phyloP scores from a whole-genome alignment of 2,329 filamentous ascomycete species.

The Pyrenochaeta sp. region DNA sequence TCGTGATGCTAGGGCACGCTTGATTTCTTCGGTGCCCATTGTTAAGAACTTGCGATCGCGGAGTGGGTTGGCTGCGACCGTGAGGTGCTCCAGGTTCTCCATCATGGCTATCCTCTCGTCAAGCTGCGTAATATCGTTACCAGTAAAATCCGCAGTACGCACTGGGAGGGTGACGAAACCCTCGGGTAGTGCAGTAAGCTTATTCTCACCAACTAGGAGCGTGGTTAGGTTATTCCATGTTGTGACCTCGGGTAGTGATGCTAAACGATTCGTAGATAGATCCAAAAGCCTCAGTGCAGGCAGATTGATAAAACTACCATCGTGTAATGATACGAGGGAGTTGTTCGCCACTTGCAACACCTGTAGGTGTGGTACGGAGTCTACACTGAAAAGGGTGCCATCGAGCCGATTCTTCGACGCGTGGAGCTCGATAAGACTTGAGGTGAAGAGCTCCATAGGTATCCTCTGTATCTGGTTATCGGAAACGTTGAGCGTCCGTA shows the following conservation, averaged over 20 bases:
- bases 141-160: slow-evolving; percentile 81
- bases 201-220: slow-evolving; percentile 83
- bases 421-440: slow-evolving; percentile 75
- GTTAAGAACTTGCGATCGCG: slow-evolving; percentile 86
- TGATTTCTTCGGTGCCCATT: slow-evolving; percentile 82
- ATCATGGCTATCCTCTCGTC: slow-evolving; percentile 81
- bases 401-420: slow-evolving; percentile 80
- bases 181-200: slow-evolving; percentile 75
- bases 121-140: slow-evolving; percentile 80
- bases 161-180: slow-evolving; percentile 77
- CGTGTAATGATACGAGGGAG: slow-evolving; percentile 65
- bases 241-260: slow-evolving; percentile 75
- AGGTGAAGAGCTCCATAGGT: slow-evolving; percentile 73
- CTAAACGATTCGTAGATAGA: slow-evolving; percentile 82
- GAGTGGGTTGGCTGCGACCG: slow-evolving; percentile 87
- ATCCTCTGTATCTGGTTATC: slow-evolving; percentile 78
- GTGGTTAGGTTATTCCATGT: slow-evolving; percentile 77
- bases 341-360: slow-evolving; percentile 82
- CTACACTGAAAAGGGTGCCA: slow-evolving; percentile 72
- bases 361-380: slow-evolving; percentile 71
- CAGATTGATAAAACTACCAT: slow-evolving; percentile 63
- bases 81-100: slow-evolving; percentile 77
- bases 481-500: slow-evolving; percentile 80
- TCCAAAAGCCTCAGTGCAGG: slow-evolving; percentile 78
- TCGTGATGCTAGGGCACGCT: slow-evolving; percentile 73